Conservation (phyloP, 768 basidiomycete species). For the Tricholoma matsutake region DNA sequence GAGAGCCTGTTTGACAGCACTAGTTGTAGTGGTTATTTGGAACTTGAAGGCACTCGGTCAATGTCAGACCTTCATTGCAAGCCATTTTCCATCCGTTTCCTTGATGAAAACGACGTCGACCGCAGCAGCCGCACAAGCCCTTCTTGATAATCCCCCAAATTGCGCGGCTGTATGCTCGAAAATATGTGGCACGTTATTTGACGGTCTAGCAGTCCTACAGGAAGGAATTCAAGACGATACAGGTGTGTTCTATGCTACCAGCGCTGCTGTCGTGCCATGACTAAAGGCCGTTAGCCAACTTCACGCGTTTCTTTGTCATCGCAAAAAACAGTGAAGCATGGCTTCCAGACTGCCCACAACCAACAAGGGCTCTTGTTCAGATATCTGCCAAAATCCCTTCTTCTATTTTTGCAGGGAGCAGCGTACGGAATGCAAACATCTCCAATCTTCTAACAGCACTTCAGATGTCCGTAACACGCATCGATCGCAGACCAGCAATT, state of each 20-base stretch:
- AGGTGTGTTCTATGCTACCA: constrained; percentile 29
- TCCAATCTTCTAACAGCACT: constrained; percentile 32
- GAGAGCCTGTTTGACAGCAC: background rate
- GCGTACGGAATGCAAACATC: constrained; percentile 18
- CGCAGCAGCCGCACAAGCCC: constrained; percentile 60
- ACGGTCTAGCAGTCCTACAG: constrained; percentile 57
- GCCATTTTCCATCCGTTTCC: constrained; percentile 49
- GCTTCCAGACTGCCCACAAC: constrained; percentile 8
- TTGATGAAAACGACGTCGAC: constrained; percentile 67
- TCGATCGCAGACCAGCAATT: constrained; percentile 64
- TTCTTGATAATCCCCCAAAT: constrained; percentile 39
- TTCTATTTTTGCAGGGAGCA: constrained; percentile 7
- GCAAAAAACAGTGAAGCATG: constrained; percentile 30
- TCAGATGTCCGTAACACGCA: constrained; percentile 42
- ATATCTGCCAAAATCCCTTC: constrained; percentile 16
- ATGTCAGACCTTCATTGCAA: constrained; percentile 59
- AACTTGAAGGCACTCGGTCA: constrained; percentile 70
- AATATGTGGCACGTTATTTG: constrained; percentile 56
- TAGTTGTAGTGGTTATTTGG: constrained; percentile 1
- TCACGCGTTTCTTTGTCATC: constrained; percentile 67
- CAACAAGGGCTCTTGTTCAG: constrained; percentile 32
- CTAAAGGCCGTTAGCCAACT: constrained; percentile 45
- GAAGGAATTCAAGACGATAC: constrained; percentile 63
- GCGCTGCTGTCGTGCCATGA: background rate
- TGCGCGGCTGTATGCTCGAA: constrained; percentile 76